Conservation (phyloP, 495 filamentous ascomycete species). For the Neurospora sp. region DNA sequence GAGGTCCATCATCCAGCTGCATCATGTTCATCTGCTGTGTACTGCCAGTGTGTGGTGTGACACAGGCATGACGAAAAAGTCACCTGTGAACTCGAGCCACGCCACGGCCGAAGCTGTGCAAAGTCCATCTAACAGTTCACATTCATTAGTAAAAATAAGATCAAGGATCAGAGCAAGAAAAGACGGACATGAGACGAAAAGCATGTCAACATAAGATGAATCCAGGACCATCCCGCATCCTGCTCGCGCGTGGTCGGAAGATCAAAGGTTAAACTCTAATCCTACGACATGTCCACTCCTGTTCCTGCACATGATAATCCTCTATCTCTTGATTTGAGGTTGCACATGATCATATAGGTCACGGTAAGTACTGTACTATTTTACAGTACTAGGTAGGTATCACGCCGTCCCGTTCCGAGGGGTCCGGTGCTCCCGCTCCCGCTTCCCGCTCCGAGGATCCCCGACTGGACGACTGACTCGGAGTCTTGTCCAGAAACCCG, state of each 20-base stretch:
- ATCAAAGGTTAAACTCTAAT: not conserved
- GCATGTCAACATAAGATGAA: not conserved
- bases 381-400: not conserved
- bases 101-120: not conserved
- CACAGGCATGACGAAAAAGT: not conserved
- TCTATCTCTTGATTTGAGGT: not conserved
- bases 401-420: not conserved
- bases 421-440: not conserved
- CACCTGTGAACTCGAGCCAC: not conserved
- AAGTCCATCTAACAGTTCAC: not conserved
- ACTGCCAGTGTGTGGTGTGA: not conserved
- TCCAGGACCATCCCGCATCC: not conserved
- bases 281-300: not conserved
- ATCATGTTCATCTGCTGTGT: not conserved
- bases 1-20: not conserved
- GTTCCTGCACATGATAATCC: not conserved
- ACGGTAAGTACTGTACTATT: not conserved
- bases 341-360: not conserved
- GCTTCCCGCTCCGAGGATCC: not conserved
- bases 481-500: not conserved
- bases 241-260: not conserved
- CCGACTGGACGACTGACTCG: not conserved
- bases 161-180: not conserved
- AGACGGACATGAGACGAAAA: not conserved
- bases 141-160: no score